Evolutionary conservation across 2,329 filamentous ascomycete genomes (phyloP), one percentile per base, ranked within the genome.

Genomic region (Sporothrix inflata): DNA sequence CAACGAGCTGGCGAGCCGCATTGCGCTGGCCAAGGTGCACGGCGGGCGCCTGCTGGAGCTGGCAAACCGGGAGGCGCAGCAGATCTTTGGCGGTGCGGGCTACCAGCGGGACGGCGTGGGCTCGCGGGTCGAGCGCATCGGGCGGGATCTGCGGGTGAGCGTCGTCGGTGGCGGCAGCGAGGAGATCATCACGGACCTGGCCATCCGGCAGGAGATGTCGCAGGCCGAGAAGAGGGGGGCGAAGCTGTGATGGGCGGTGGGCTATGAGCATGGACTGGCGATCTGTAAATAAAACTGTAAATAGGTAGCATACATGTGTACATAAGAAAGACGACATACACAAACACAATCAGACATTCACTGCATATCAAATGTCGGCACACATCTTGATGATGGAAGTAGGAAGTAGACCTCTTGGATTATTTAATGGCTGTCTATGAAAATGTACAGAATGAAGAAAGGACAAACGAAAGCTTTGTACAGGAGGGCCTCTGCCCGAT

Each of bases 101-200:
- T 88, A 87, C 73, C 83, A 85, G 63, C 84, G 82, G 57, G 81
- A 80, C 51, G 83, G 83, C 0, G 79, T 80, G 1, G 85, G 85
- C 0, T 83, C 82, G 1, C 79, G 83, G 5, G 81, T 88, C 9
- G 86, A 88, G 78, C 85, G 87, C 76, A 84, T 87, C 53, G 85
- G 83, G 74, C 80, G 86, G 0, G 86, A 88, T 77, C 77, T 88
- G 49, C 79, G 86, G 7, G 83, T 85, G 19, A 85, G 85, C 79
- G 84, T 87, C 11, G 81, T 87, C 0, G 85, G 86, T 3, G 86
- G 85, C 12, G 86, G 86, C 0, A 87, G 85, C 72, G 86, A 88
- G 73, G 86, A 88, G 77, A 87, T 88, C 70, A 80, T 88, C 61
- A 81, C 83, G 0, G 85, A 88, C 74, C 75, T 88, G 47, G 84